Base-by-base conservation (phyloP, 345 rosid species). In the Arabidopsis arenosa region DNA sequence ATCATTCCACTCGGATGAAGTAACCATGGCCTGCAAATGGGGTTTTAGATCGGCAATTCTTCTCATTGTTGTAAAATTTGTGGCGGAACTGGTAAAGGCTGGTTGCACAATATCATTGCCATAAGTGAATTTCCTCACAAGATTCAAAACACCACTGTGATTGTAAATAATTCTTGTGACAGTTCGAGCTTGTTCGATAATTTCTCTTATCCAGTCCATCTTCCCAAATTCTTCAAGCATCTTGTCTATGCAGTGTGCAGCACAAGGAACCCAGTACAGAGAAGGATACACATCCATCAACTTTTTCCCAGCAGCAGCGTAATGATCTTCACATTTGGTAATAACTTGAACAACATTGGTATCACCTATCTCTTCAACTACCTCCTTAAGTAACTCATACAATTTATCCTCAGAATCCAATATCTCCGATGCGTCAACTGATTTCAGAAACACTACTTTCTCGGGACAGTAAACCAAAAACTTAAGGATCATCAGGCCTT, bases 211-310 rank as follows among this genome's bases (percentile, higher is more conserved):
- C 98, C 93, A 88, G 23, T 83, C 61, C 2, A 79, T 9, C 75
- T 79, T 74, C 11, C 72, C 75, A 33, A 95, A 85, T 60, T 90
- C 97, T 73, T 86, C 92, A 2, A 95, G 92, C 80, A 95, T 92
- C 81, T 83, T 75, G 82, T 88, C 93, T 33, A 90, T 70, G 79
- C 88, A 89, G 48, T 72, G 85, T 63, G 84, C 84, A 53, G 97
- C 91, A 79, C 98, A 92, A 60, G 98, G 96, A 73, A 93, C 85
- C 97, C 98, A 95, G 40, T 86, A 95, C 12, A 95, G 78, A 57
- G 84, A 80, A n/a, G 91, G 93, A 74, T 86, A 89, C 17, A 80
- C 81, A 66, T 86, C 88, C 81, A 87, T 84, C 75, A 95, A 66
- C 76, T 57, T 86, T 75, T 77, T 88, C 11, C 97, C 92, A 5